These are phyloP conservation scores for Xylaria arbuscula DNA, from an alignment of 2,329 filamentous ascomycete species.

Conservation along the genomic window DNA sequence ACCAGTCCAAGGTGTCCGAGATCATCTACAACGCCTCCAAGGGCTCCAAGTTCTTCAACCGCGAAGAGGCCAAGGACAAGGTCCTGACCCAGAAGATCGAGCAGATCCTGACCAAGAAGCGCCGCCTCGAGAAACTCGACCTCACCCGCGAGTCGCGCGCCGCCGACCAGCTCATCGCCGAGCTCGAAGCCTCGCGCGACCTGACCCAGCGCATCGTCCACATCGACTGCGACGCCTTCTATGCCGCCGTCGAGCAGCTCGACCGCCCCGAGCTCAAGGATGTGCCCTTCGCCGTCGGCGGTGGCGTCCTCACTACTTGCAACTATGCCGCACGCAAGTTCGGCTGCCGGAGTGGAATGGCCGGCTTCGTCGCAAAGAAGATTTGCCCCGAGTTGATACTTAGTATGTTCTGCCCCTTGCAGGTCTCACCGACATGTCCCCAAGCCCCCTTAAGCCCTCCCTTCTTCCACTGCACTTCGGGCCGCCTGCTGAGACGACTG, in stretches of 20 bases:
- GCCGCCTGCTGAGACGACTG: conserved; percentile 12
- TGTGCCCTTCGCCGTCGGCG: conserved; percentile 90
- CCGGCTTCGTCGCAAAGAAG: conserved; percentile 93
- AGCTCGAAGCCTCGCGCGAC: conserved; percentile 82
- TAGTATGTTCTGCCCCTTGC: conserved; percentile 38
- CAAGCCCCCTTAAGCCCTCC: no score
- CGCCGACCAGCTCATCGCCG: conserved; percentile 82
- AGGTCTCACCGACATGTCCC: background rate
- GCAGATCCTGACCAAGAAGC: conserved; percentile 79
- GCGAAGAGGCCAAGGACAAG: conserved; percentile 86
- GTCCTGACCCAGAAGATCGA: conserved; percentile 87
- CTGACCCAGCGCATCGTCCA: conserved; percentile 88
- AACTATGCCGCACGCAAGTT: conserved; percentile 93
- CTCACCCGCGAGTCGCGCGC: conserved; percentile 77
- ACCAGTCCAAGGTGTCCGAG: conserved; percentile 93
- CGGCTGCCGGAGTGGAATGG: conserved; percentile 95
- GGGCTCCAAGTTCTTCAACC: conserved; percentile 94
- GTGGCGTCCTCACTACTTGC: conserved; percentile 71
- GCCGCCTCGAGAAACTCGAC: conserved; percentile 79
- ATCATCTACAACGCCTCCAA: conserved; percentile 98
- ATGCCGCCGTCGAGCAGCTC: conserved; percentile 89
- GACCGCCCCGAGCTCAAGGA: conserved; percentile 85
- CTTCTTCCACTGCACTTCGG: background rate
- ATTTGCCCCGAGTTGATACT: conserved; percentile 88
- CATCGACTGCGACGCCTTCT: conserved; percentile 97